phyloP scores from a whole-genome alignment of 2,329 filamentous ascomycete genomes.

The Periconia macrospinosa region DNA sequence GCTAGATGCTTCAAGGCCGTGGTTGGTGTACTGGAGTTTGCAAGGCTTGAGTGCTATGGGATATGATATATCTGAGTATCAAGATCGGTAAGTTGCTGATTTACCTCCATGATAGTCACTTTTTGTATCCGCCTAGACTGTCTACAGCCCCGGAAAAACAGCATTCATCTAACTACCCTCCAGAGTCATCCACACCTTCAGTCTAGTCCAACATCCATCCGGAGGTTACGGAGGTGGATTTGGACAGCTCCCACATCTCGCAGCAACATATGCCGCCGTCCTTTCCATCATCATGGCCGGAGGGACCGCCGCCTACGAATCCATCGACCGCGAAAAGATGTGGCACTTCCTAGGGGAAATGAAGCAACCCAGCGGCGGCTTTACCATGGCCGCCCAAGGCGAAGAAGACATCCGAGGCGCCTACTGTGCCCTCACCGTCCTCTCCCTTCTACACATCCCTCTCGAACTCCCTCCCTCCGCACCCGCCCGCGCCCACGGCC shows the following conservation, averaged over 20 bases:
- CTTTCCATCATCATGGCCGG: conserved; percentile 79
- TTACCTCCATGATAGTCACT: neutral
- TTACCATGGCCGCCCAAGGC: conserved; percentile 80
- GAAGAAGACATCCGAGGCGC: conserved; percentile 93
- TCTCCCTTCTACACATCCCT: conserved; percentile 82
- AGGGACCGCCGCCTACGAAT: conserved; percentile 70
- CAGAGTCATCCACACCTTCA: conserved; percentile 71
- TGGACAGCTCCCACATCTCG: conserved; percentile 85
- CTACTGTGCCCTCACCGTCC: conserved; percentile 85
- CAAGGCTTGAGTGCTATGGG: conserved; percentile 75
- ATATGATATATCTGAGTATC: conserved; percentile 68
- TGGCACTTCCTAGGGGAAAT: conserved; percentile 88
- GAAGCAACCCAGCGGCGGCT: conserved; percentile 88
- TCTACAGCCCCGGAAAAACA: neutral
- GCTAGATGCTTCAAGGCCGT: conserved; percentile 86
- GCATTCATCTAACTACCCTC: conserved; percentile 13
- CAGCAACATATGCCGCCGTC: conserved; percentile 82
- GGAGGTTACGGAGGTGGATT: conserved; percentile 95
- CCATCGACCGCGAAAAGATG: conserved; percentile 80
- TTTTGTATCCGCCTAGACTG: neutral
- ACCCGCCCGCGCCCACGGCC: conserved; percentile 64
- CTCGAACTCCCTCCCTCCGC: conserved; percentile 75
- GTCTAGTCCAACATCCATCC: conserved; percentile 75
- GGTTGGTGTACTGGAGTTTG: conserved; percentile 93
- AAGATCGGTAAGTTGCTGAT: conserved; percentile 58